Evolutionary conservation across 306 rosid genomes (phyloP), one percentile per base, ranked within the genome.

Genomic region (Pueraria montana): DNA sequence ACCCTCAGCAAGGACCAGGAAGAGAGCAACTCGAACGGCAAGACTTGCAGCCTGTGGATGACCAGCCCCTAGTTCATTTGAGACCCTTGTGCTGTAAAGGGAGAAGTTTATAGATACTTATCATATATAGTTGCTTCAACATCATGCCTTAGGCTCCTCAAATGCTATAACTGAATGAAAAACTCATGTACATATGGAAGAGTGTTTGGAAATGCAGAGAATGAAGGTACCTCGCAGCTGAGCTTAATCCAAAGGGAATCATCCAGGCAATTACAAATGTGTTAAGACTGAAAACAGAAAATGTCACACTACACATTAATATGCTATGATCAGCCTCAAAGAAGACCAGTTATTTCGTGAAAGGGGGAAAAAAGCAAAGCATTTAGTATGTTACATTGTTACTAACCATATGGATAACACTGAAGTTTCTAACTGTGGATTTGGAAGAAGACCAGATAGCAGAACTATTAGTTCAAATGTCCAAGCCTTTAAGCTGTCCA

Each of bases 381-480:
- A 11, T 45, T 1, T 45, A 45, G 49, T 27, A 27, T 27, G 32
- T 27, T 27, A 27, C 32, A 27, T 27, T 3, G 32, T 27, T 27
- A 27, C 40, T 46, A 56, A 88, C 94, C 92, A 88, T 14, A 90
- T 76, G 30, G 92, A 88, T 58, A 83, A 83, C 43, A 89, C 90
- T 12, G 91, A 91, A n/a, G 91, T 89, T 68, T 89, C 87, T 59
- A 91, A 34, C 55, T 50, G 8, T 18, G 95, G 93, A 53, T 91
- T 77, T 0, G 93, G 93, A 63, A 91, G 95, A 88, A 89, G 90
- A 12, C 88, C 91, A 6, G 91, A 84, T 40, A 86, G 70, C 56
- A 89, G 84, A 68, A 89, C 90, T 85, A 88, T 58, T 82, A 89
- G 2, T 68, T 89, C 90, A 79, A 91, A 89, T 46, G 90, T 64